Evolutionary conservation across 192 early-diverging fungal genomes (phyloP).

Genomic region (Backusella tuberculispora): DNA sequence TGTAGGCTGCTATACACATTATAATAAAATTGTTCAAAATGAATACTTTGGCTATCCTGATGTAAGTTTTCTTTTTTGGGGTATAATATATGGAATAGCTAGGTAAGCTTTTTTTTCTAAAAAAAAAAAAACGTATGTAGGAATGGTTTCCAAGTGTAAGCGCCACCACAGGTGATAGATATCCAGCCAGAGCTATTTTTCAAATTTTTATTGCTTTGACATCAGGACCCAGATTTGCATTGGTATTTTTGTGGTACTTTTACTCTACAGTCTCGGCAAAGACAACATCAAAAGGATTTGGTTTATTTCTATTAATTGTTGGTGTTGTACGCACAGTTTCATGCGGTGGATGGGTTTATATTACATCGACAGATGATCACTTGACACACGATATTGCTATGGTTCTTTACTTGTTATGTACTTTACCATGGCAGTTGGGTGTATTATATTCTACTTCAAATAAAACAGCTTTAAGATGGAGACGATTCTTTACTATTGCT

Average conservation of each 20-base stretch:
- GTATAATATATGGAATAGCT: neutral
- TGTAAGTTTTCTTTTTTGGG: conserved; percentile 34
- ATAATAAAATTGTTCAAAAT: conserved; percentile 82
- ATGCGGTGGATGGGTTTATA: conserved; percentile 84
- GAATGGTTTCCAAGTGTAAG: conserved; percentile 85
- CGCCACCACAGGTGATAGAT: conserved; percentile 81
- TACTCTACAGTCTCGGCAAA: conserved; percentile 36
- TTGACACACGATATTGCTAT: conserved; percentile 80
- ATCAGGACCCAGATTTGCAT: conserved; percentile 57
- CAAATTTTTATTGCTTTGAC: conserved; percentile 82
- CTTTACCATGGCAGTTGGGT: conserved; percentile 74
- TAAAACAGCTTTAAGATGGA: conserved; percentile 52
- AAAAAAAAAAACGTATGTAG: conserved; percentile 33
- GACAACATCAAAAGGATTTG: conserved; percentile 33
- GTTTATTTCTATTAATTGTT: conserved; percentile 45
- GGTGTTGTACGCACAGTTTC: conserved; percentile 70
- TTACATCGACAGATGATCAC: conserved; percentile 83
- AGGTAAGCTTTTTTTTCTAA: neutral
- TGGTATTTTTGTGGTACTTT: conserved; percentile 55
- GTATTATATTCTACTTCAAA: conserved; percentile 54
- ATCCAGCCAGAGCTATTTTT: conserved; percentile 74
- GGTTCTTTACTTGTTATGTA: conserved; percentile 77
- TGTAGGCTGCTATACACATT: conserved; percentile 74
- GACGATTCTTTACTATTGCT: conserved; percentile 54
- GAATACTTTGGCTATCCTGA: conserved; percentile 79